Evolutionary conservation across 768 basidiomycete genomes (phyloP).

Genomic region (Rhizopogon rudus): DNA sequence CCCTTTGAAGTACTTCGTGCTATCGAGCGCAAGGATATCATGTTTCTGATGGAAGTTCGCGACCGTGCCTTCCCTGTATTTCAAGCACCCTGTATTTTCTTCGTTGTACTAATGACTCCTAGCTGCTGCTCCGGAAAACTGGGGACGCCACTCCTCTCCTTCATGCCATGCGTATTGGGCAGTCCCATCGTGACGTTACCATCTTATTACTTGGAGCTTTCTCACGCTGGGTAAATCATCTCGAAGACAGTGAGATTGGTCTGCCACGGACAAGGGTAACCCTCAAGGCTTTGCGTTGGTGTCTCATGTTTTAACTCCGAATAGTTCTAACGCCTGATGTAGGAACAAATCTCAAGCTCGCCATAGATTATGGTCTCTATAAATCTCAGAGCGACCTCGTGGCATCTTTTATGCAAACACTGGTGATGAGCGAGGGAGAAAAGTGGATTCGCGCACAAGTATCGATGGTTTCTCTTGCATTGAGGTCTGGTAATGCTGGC

Average conservation of each 20-base stretch:
- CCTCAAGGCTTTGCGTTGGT: constrained; percentile 75
- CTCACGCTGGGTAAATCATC: constrained; percentile 86
- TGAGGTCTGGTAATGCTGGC: constrained; percentile 61
- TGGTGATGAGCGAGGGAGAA: constrained; percentile 96
- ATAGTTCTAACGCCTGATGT: constrained; percentile 26
- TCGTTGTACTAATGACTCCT: background rate
- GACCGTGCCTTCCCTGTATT: constrained; percentile 76
- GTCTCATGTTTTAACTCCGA: constrained; percentile 71
- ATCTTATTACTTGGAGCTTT: constrained; percentile 87
- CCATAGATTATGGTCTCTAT: constrained; percentile 84
- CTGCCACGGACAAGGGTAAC: constrained; percentile 62
- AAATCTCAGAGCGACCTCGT: constrained; percentile 80
- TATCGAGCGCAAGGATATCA: constrained; percentile 78
- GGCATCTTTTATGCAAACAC: constrained; percentile 89
- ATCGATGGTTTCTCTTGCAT: constrained; percentile 60
- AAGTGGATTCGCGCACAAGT: constrained; percentile 78
- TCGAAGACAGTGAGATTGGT: constrained; percentile 75
- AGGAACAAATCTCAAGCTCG: constrained; percentile 86
- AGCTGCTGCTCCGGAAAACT: constrained; percentile 80
- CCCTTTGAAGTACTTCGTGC: constrained; percentile 75
- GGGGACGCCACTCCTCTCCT: constrained; percentile 86
- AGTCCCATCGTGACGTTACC: constrained; percentile 74
- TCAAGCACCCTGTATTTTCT: constrained; percentile 9
- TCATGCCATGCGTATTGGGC: constrained; percentile 82
- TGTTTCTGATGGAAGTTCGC: constrained; percentile 78